Conservation (phyloP, 768 basidiomycete genomes). For the Xerocomellus amylosporus region DNA sequence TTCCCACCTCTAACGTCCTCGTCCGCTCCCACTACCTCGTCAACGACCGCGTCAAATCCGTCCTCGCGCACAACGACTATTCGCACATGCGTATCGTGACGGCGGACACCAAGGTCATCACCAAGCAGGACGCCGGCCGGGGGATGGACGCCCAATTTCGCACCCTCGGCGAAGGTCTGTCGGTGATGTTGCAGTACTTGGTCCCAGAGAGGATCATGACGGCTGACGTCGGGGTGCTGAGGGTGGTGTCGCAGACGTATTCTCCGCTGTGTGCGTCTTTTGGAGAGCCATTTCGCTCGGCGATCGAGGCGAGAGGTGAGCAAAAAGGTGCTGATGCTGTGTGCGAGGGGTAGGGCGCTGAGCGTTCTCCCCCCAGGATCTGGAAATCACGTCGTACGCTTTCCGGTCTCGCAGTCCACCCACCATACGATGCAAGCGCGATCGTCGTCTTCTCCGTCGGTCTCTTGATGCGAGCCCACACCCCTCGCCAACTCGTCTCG, state of each 20-base stretch:
- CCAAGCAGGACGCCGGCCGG: constrained; percentile 78
- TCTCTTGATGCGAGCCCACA: background rate
- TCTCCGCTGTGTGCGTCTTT: constrained; percentile 77
- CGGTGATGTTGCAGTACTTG: constrained; percentile 80
- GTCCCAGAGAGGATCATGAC: constrained; percentile 59
- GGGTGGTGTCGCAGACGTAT: constrained; percentile 67
- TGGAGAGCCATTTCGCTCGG: constrained; percentile 52
- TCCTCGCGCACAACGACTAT: constrained; percentile 81
- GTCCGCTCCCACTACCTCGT: constrained; percentile 89
- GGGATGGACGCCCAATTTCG: constrained; percentile 60
- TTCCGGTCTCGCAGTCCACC: constrained; percentile 52
- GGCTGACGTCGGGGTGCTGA: constrained; percentile 55
- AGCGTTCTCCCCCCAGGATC: constrained; percentile 37
- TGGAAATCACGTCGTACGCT: constrained; percentile 73
- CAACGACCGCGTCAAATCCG: constrained; percentile 78
- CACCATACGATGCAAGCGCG: constrained; percentile 54
- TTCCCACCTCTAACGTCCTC: constrained; percentile 76
- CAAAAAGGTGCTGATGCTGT: background rate
- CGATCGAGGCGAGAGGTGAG: constrained; percentile 53
- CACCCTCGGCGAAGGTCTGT: constrained; percentile 80
- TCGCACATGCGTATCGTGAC: constrained; percentile 81
- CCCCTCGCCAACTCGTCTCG: constrained; percentile 47
- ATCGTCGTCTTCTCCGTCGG: background rate
- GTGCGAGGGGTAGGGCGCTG: background rate
- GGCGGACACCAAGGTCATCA: constrained; percentile 92